A percentile compares a stretch with the other conserved stretches of the same genome.
phyloP scores from a whole-genome alignment of 2,329 filamentous ascomycete species.

The Ascochyta viciae-villosae region DNA sequence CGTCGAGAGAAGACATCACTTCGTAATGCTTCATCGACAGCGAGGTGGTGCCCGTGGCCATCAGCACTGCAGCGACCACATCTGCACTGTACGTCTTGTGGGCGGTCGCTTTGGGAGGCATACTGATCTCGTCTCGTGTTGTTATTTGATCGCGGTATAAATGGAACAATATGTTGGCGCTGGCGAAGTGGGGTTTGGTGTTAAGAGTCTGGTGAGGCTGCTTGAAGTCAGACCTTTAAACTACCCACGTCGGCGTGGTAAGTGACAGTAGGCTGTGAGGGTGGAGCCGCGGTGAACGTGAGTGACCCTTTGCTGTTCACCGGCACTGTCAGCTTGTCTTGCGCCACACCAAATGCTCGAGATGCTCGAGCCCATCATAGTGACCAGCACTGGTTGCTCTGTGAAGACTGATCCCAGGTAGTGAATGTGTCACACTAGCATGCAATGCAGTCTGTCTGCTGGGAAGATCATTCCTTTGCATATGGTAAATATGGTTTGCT shows the following conservation, averaged over 20 bases:
- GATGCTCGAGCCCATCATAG: no score
- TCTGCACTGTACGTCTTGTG: constrained; percentile 21
- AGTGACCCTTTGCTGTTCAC: neutral
- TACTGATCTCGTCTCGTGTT: neutral
- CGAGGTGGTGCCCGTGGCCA: constrained; percentile 19
- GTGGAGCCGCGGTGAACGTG: constrained; percentile 13
- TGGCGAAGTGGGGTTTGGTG: neutral
- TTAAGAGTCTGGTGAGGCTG: neutral
- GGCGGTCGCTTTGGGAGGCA: constrained; percentile 1
- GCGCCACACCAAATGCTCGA: no score
- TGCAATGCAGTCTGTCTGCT: no score
- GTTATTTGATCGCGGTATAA: neutral
- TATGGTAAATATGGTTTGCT: no score
- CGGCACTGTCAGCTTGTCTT: no score
- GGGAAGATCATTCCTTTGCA: no score
- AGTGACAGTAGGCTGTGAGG: constrained; percentile 14
- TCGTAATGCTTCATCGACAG: constrained; percentile 25
- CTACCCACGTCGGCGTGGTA: neutral
- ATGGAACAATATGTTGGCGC: neutral
- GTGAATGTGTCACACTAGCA: no score
- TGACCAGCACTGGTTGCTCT: no score
- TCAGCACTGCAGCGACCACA: constrained; percentile 24
- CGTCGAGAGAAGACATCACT: constrained; percentile 30
- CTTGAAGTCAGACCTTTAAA: neutral
- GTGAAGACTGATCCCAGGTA: no score